A percentile compares a stretch with the other conserved stretches of the same genome.
Evolutionary conservation across 2,329 filamentous ascomycete genomes (phyloP).

Genomic region (Fusarium illudens): DNA sequence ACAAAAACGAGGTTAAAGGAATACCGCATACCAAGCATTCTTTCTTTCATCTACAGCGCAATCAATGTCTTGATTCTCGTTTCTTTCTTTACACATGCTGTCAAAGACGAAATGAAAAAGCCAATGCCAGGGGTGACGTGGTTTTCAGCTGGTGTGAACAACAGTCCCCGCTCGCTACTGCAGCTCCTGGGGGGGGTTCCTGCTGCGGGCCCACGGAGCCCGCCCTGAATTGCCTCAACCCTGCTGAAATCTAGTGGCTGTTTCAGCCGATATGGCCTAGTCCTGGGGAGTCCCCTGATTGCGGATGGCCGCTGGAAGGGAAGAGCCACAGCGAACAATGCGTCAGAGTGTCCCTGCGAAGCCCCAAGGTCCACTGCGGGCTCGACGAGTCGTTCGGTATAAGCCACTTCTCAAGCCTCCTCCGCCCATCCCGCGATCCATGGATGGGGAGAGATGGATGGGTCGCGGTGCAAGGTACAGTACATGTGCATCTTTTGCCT

Average conservation of each 20-base stretch:
- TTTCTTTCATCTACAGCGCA: not conserved
- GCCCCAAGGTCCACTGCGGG: not conserved
- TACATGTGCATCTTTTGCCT: constrained; percentile 18
- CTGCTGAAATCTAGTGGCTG: constrained; percentile 29
- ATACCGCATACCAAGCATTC: not conserved
- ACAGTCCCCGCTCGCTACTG: constrained; percentile 19
- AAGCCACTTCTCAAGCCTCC: constrained; percentile 28
- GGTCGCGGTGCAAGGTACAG: constrained; percentile 10
- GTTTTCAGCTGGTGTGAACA: constrained; percentile 34
- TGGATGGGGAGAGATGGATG: not conserved
- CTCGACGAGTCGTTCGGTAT: not conserved
- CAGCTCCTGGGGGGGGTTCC: not conserved
- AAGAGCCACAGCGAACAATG: constrained; percentile 38
- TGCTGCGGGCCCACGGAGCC: not conserved
- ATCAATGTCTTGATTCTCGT: not conserved
- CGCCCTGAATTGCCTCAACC: constrained; percentile 3
- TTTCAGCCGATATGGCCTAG: constrained; percentile 38
- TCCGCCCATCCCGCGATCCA: constrained; percentile 21
- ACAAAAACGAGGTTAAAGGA: not conserved
- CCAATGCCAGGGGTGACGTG: constrained; percentile 28
- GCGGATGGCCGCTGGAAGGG: constrained; percentile 23
- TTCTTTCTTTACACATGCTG: not conserved
- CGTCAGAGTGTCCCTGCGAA: constrained; percentile 12
- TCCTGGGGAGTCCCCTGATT: constrained; percentile 27
- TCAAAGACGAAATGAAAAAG: not conserved